Base-by-base conservation (phyloP, 352 stramenopile genomes). In the Globisporangium alternatum region DNA sequence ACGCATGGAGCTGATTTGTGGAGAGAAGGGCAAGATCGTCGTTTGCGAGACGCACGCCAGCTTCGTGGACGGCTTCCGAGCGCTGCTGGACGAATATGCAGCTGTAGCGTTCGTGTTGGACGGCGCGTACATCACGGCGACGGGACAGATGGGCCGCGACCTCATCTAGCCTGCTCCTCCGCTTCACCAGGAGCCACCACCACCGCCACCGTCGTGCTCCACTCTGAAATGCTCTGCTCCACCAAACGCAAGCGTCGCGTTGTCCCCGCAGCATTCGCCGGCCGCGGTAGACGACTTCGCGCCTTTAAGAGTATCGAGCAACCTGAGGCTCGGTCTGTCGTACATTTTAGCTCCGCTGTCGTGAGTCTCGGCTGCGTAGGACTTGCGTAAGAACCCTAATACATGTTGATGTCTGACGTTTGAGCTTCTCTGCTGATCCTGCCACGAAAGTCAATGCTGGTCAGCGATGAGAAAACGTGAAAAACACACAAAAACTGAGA, bases 61-160 rank as follows among this genome's bases (percentile, higher is more conserved):
- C 45, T 68, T 70, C 35, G 35, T 71, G 2, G 15, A 48, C 1
- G 59, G 58, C 3, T 39, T 76, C 44, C 63, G 51, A 12, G 63
- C 55, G 41, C 59, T 76, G 4, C 49, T 76, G 6, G 28, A 19
- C 37, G 66, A 54, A 31, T 65, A 69, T n/a, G 60, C 61, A 13
- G 64, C 61, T 39, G 60, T 69, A n/a, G 60, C 60, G n/a, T 41
- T 37, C 15, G 70, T 61, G 44, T 57, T 77, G 19, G 44, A 65
- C 22, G 31, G 51, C 43, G 67, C 70, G 6, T 57, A 35, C 45
- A 58, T 76, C 59, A 71, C 60, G 8, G 8, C 53, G 43, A 56
- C 39, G 7, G 67, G 67, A 1, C 47, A 74, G 15, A 56, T 76
- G 19, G 54, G 58, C 13, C 28, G 60, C n/a, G 28, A 62, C 6